Conservation (phyloP, 164 flowering plant species). For the Annona cherimola region DNA sequence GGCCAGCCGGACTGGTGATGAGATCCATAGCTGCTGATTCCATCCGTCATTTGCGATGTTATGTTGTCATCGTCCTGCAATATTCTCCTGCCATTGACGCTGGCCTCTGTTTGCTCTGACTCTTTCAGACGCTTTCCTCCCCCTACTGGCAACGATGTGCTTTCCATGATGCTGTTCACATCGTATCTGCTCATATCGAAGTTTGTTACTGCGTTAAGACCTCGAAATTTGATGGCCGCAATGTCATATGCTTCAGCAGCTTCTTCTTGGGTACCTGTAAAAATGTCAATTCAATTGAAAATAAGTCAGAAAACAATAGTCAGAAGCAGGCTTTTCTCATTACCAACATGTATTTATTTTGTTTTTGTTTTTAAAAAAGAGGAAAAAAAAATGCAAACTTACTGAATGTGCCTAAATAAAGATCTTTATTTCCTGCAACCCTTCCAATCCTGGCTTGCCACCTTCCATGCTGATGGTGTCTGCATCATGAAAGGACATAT, state of each 20-base stretch:
- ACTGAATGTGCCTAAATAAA: conserved; percentile 17
- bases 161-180: conserved; percentile 78
- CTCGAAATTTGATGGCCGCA: conserved; percentile 95
- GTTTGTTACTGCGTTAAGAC: conserved; percentile 90
- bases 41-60: conserved; percentile 33
- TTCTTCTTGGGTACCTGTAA: conserved; percentile 87
- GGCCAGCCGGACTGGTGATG: conserved; percentile 42
- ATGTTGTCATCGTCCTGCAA: conserved; percentile 17
- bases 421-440: conserved; percentile 17
- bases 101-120: conserved; percentile 45
- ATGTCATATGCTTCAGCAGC: conserved; percentile 98
- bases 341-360: background rate
- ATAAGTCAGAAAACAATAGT: background rate
- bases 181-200: conserved; percentile 90
- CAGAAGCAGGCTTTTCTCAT: background rate
- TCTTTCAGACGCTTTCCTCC: conserved; percentile 76
- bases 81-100: conserved; percentile 23
- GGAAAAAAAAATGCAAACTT: conserved; percentile 1
- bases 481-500: background rate
- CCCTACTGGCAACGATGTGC: conserved; percentile 73
- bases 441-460: conserved; percentile 19
- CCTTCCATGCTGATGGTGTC: conserved; percentile 19
- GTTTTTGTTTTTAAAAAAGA: background rate
- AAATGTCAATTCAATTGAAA: background rate
- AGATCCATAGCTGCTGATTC: conserved; percentile 28